Conservation (phyloP, 768 basidiomycete species). For the Kwoniella sp. region DNA sequence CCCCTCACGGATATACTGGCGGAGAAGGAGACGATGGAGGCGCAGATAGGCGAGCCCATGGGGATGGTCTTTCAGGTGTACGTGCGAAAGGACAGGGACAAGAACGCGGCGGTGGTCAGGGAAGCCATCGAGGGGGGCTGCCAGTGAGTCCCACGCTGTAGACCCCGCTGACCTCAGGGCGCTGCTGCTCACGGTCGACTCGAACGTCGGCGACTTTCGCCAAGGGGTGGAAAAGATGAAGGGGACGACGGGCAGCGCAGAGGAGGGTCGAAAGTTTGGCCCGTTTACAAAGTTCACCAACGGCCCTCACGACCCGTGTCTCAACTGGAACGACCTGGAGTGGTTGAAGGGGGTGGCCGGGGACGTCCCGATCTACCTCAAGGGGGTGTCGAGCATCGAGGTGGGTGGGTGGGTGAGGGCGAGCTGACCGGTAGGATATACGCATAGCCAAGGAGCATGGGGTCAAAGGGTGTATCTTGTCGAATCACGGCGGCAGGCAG, state of each 20-base stretch:
- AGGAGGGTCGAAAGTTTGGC: conserved; percentile 39
- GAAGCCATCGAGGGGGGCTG: conserved; percentile 72
- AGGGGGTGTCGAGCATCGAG: conserved; percentile 55
- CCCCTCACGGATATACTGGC: conserved; percentile 48
- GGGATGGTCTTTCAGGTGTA: conserved; percentile 59
- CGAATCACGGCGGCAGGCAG: conserved; percentile 30
- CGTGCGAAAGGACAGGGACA: conserved; percentile 63
- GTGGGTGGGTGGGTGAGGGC: conserved; percentile 30
- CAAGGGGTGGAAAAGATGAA: conserved; percentile 41
- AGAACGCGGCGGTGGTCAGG: conserved; percentile 64
- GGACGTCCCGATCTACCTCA: conserved; percentile 53
- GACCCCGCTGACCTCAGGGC: conserved; percentile 55
- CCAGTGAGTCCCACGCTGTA: conserved; percentile 24
- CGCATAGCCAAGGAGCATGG: conserved; percentile 79
- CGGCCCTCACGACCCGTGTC: conserved; percentile 30
- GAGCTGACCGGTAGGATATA: conserved; percentile 59
- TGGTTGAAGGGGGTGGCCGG: conserved; percentile 49
- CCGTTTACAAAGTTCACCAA: conserved; percentile 29
- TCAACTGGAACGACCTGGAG: conserved; percentile 48
- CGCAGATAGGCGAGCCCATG: conserved; percentile 34
- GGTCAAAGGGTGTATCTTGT: conserved; percentile 53
- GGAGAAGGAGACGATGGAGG: conserved; percentile 44
- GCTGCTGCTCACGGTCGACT: conserved; percentile 85
- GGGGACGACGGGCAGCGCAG: conserved; percentile 31
- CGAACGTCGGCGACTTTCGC: conserved; percentile 55